phyloP scores from a whole-genome alignment of 768 basidiomycete species.

The Tricholoma furcatifolium region DNA sequence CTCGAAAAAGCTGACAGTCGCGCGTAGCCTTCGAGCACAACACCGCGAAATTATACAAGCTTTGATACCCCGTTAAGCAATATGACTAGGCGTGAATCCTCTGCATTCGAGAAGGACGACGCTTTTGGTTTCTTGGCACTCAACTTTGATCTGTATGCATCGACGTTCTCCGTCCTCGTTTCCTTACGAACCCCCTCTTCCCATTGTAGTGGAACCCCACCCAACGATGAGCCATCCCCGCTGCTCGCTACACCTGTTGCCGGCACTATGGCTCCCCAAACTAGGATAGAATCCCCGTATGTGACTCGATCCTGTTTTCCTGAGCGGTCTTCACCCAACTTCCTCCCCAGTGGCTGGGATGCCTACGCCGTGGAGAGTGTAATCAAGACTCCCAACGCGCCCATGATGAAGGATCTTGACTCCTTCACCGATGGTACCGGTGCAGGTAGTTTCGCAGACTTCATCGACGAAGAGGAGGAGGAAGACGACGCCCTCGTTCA shows the following conservation, averaged over 20 bases:
- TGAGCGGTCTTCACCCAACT: not conserved
- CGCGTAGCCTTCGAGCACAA: slow-evolving; percentile 2
- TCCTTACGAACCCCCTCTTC: not conserved
- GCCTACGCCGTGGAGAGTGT: slow-evolving; percentile 5
- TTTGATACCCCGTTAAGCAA: not conserved
- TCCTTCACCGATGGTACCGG: slow-evolving; percentile 61
- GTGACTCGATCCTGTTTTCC: slow-evolving; percentile 9
- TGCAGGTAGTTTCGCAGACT: slow-evolving; percentile 48
- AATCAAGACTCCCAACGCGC: slow-evolving; percentile 40
- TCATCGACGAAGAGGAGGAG: slow-evolving; percentile 32
- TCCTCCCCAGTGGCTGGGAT: slow-evolving; percentile 10
- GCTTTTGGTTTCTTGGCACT: not conserved
- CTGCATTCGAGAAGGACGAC: not conserved
- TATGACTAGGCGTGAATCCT: not conserved
- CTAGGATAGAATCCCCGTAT: slow-evolving; percentile 15
- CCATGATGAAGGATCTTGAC: slow-evolving; percentile 53
- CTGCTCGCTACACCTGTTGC: slow-evolving; percentile 11
- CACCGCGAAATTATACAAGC: not conserved
- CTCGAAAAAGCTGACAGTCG: slow-evolving; percentile 5
- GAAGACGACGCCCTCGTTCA: slow-evolving; percentile 33
- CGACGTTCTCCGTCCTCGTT: not conserved
- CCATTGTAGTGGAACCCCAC: not conserved
- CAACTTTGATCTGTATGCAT: slow-evolving; percentile 8
- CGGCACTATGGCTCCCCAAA: slow-evolving; percentile 4
- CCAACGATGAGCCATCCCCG: not conserved